A percentile compares a stretch with the other conserved stretches of the same genome.
Evolutionary conservation across 1,139 yeast species (phyloP).

Genomic region (Pichia sp.): DNA sequence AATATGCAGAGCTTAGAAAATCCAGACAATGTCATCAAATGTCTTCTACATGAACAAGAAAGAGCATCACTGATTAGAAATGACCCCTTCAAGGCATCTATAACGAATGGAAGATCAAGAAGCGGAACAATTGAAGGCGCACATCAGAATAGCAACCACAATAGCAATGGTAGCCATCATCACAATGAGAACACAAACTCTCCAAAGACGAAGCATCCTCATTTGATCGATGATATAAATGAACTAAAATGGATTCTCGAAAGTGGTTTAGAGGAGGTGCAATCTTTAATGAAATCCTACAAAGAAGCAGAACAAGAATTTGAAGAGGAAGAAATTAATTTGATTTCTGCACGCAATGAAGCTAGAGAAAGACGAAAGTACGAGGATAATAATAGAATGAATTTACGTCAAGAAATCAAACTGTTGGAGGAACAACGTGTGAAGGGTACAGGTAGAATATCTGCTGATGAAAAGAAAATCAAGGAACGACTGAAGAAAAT

Average conservation of each 20-base stretch:
- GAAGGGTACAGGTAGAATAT: slow-evolving; percentile 32
- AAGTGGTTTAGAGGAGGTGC: slow-evolving; percentile 45
- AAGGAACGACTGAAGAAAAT: slow-evolving; percentile 29
- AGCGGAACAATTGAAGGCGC: slow-evolving; percentile 34
- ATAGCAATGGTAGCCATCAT: slow-evolving; percentile 5
- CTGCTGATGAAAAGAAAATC: slow-evolving; percentile 31
- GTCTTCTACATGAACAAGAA: slow-evolving; percentile 27
- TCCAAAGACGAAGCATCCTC: slow-evolving; percentile 23
- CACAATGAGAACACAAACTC: not conserved
- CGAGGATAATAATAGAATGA: slow-evolving; percentile 47
- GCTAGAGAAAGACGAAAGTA: slow-evolving; percentile 42
- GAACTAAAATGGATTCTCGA: slow-evolving; percentile 47
- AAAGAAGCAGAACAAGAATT: slow-evolving; percentile 40
- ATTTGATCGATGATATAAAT: slow-evolving; percentile 40
- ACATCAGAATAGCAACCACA: not conserved
- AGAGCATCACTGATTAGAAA: slow-evolving; percentile 20
- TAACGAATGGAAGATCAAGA: slow-evolving; percentile 29
- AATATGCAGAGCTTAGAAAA: slow-evolving; percentile 25
- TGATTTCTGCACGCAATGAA: slow-evolving; percentile 39
- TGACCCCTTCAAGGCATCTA: slow-evolving; percentile 23
- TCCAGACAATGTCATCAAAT: slow-evolving; percentile 29
- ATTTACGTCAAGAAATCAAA: slow-evolving; percentile 46
- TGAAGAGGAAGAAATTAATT: slow-evolving; percentile 36
- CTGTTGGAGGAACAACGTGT: slow-evolving; percentile 42
- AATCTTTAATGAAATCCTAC: slow-evolving; percentile 40